phyloP scores from a whole-genome alignment of 2,329 filamentous ascomycete genomes.

The Cercospora sp. region DNA sequence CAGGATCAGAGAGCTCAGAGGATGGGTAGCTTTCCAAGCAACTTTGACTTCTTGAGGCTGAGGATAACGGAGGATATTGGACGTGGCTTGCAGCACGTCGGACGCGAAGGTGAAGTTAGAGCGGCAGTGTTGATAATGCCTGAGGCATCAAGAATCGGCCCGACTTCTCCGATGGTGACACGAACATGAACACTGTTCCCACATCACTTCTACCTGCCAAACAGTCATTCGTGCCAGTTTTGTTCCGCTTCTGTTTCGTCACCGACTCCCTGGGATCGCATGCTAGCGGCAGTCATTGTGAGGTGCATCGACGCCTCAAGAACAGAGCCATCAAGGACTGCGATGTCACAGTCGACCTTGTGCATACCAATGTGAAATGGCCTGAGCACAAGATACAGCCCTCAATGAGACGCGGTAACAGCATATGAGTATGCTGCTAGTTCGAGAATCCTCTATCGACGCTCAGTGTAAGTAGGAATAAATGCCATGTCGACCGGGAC shows the following conservation, averaged over 20 bases:
- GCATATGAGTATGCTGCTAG: background rate
- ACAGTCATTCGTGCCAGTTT: background rate
- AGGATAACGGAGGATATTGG: background rate
- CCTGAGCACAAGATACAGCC: background rate
- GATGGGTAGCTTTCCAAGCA: background rate
- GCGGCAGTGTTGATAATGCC: no score
- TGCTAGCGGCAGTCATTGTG: background rate
- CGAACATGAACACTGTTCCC: background rate
- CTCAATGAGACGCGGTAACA: background rate
- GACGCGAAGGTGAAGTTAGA: background rate
- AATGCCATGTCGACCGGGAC: no score
- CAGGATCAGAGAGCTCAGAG: background rate
- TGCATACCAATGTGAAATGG: background rate
- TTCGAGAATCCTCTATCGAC: background rate
- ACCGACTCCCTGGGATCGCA: background rate
- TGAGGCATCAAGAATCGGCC: background rate
- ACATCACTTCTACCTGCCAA: background rate
- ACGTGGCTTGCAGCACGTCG: background rate
- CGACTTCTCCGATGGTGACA: background rate
- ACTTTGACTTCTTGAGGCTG: background rate
- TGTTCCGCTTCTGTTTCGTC: background rate
- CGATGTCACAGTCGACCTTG: background rate
- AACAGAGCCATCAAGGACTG: background rate
- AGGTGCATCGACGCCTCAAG: background rate
- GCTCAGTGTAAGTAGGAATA: no score